Base-by-base conservation (phyloP, 208 protist species). In the Crithidia fasciculata region DNA sequence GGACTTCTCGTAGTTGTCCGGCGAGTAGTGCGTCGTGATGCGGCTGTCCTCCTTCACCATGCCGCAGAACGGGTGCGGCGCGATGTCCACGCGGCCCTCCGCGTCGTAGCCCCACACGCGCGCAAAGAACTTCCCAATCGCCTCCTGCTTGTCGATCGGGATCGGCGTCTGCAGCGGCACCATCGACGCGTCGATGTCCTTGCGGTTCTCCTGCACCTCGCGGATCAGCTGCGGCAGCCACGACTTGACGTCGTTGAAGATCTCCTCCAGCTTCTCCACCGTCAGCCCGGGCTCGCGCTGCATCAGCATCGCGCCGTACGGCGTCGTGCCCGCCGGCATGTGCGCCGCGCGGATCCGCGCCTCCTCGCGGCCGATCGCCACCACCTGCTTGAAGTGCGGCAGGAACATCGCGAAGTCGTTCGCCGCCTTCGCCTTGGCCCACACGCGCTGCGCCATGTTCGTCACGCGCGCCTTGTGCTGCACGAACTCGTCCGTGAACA, bases 181-280 rank as follows among this genome's bases (percentile, higher is more conserved):
- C 5, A 62, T 62, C n/a, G 59, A 53, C 41, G 43, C 59, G 41
- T 64, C 43, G 59, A 52, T 64, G 59, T 64, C 59, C 43, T 64
- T 52, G 59, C 59, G 59, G 59, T 53, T 64, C 43, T 64, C 43
- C 43, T 64, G 59, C 41, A 64, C 59, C 43, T 64, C 59, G 8
- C 59, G 59, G 59, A 53, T 64, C 43, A 64, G 43, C 59, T 52
- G 59, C 59, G 43, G 59, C 59, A 52, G 39, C 59, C 59, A 64
- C 41, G 59, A 64, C 59, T 64, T 64, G 59, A 64, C 37, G 59
- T 64, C 59, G 43, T 64, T 64, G 59, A 64, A 47, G 18, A 64
- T 64, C 59, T 64, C 59, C 59, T 64, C 59, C 59, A 64, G 43
- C 59, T 49, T 64, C 43, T 52, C 59, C 59, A 64, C 59, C 13